Evolutionary conservation across 352 stramenopile genomes (phyloP), one percentile per base, ranked within the genome.

Genomic region (Globisporangium rhizosaccharum): DNA sequence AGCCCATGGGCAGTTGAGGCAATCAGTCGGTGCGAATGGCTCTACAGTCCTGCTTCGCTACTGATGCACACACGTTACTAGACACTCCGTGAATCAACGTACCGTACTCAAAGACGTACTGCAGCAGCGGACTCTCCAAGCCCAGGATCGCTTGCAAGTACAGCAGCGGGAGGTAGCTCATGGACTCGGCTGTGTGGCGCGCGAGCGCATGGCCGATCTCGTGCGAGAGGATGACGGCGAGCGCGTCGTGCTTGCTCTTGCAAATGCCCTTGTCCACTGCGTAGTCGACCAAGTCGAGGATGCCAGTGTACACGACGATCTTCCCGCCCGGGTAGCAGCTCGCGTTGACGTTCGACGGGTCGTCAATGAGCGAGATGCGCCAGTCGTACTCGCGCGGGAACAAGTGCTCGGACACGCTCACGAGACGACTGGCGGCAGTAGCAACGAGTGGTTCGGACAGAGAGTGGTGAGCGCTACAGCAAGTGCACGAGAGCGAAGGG

Each of bases 311-410:
- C 25, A 89, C 66, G 61, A 89, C 71, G 66, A 89, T 89, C 59
- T 85, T 89, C 28, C 79, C 76, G 4, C 79, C 76, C 6, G 77
- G 76, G 44, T 71, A 80, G 58, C 79, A 89, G 59, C 72, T 85
- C 6, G 79, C 76, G 53, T 89, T 89, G 10, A 71, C 70, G 9
- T 68, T 71, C 53, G 57, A 64, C 25, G 75, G 71, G 11, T 74
- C 70, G 56, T 89, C 74, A 30, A 89, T 62, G 42, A 89, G 61
- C 65, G 67, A 85, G 15, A 89, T 67, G 15, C 68, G 58, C 79
- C 79, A 89, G 50, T 87, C 68, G 59, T 87, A 89, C 33, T 82
- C 66, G 17, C 76, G 76, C 23, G 76, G 72, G 57, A 89, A 89
- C 52, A 89, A 67, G 48, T 87, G 75, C 62, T 89, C 76, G 6